phyloP scores from a whole-genome alignment of 441 rosid species.

The Arabidopsis lyrata region DNA sequence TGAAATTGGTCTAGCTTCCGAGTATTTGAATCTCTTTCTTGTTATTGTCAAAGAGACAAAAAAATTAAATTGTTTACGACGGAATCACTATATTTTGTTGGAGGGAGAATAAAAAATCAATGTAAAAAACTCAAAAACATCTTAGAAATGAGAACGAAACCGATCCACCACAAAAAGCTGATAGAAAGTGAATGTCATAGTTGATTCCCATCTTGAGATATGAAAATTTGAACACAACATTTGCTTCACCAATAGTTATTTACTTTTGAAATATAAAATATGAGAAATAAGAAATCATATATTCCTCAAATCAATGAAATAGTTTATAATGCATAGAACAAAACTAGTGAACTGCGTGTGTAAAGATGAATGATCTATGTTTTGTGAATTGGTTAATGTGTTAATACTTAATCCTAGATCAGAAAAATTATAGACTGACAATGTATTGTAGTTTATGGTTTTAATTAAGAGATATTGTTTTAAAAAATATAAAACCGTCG shows the following conservation, averaged over 20 bases:
- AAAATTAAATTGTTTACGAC: slow-evolving; percentile 4
- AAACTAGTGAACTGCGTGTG: slow-evolving; percentile 18
- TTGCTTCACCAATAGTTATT: slow-evolving; percentile 25
- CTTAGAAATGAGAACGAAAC: slow-evolving; percentile 40
- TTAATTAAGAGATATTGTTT: neutral
- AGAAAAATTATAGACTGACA: neutral
- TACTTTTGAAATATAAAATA: slow-evolving; percentile 26
- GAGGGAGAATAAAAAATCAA: slow-evolving; percentile 6
- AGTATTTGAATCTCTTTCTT: slow-evolving; percentile 29
- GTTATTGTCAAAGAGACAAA: slow-evolving; percentile 29
- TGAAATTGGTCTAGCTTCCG: slow-evolving; percentile 35
- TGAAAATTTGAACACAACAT: slow-evolving; percentile 39
- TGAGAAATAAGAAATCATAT: slow-evolving; percentile 9
- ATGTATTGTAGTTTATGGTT: neutral
- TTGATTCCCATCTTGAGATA: slow-evolving; percentile 37
- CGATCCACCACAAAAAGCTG: slow-evolving; percentile 40
- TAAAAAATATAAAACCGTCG: neutral
- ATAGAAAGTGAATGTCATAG: slow-evolving; percentile 36
- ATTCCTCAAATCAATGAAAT: slow-evolving; percentile 25
- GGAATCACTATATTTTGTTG: slow-evolving; percentile 32
- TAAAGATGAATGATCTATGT: neutral
- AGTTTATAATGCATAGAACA: slow-evolving; percentile 7
- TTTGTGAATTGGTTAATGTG: neutral
- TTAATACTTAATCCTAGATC: neutral
- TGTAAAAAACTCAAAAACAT: slow-evolving; percentile 22